Evolutionary conservation across 306 rosid genomes (phyloP), one percentile per base, ranked within the genome.

Genomic region (Quercus wislizeni): DNA sequence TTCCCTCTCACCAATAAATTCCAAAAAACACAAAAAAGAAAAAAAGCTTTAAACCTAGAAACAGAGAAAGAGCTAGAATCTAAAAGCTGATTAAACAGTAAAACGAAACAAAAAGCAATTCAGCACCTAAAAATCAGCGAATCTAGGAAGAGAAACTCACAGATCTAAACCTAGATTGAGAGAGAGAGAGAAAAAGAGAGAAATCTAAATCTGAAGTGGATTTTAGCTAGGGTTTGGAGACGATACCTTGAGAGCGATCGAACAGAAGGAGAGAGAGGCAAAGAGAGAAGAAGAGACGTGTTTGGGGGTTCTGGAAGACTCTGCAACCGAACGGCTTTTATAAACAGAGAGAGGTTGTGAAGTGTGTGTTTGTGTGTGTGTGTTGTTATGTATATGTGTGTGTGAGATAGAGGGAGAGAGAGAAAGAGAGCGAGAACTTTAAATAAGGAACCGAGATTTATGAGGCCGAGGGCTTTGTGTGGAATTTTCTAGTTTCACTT

Each of bases 261-360:
- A 52, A 31, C 69, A 35, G 9, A 65, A 59, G 41, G 23, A 55
- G 33, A 46, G 77, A 54, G 21, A 25, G 31, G n/a, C 33, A 38
- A 49, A 21, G 23, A 18, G 41, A 49, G 61, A 0, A 0, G 9
- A 13, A 20, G 49, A 7, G 43, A 68, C 80, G 75, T 78, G 67
- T 38, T 80, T 21, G 25, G 70, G 20, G 70, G 79, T 76, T 86
- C 86, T 82, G 79, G 93, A 90, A 85, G 52, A n/a, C 84, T 90
- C 86, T 79, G 49, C 62, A 14, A 80, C 78, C 80, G 15, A 1
- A 19, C 19, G 71, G 25, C 46, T 31, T 71, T 78, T 15, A 41
- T 41, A 23, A 59, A 61, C 35, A 20, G 11, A 43, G 46, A 41
- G 11, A 8, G 43, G 35, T 55, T 14, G 5, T 0, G 3, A 68